These are phyloP conservation scores for Colletotrichum cuscutae DNA, from an alignment of 2,329 filamentous ascomycete species.

Conservation along the genomic window DNA sequence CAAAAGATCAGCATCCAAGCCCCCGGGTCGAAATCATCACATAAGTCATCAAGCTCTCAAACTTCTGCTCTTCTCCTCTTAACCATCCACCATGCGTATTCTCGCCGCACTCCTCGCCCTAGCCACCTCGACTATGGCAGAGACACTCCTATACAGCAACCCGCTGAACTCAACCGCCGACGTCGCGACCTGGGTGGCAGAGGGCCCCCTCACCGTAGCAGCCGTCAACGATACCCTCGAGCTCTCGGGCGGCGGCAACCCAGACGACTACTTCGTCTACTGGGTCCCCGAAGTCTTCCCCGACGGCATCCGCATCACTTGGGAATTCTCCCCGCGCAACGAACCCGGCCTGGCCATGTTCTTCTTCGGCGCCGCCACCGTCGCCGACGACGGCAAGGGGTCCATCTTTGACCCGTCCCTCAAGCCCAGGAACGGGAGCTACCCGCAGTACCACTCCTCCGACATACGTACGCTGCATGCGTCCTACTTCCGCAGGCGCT, in stretches of 20 bases:
- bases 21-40: not conserved
- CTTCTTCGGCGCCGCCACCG: constrained; percentile 45
- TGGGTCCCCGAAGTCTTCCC: constrained; percentile 46
- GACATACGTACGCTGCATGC: constrained; percentile 38
- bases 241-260: constrained; percentile 40
- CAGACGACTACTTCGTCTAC: constrained; percentile 45
- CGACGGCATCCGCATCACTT: constrained; percentile 44
- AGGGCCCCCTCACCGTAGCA: constrained; percentile 41
- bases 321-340: constrained; percentile 44
- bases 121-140: constrained; percentile 30
- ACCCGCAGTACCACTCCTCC: constrained; percentile 38
- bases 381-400: constrained; percentile 37
- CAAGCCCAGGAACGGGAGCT: constrained; percentile 39
- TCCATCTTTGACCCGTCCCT: constrained; percentile 42
- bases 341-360: constrained; percentile 47
- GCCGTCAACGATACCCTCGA: constrained; percentile 42
- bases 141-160: constrained; percentile 44
- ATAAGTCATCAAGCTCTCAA: not conserved
- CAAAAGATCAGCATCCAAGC: too few relatives aligned
- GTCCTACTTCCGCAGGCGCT: constrained; percentile 38
- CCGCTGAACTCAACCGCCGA: constrained; percentile 41
- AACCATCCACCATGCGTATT: not conserved
- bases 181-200: constrained; percentile 42
- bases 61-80: not conserved
- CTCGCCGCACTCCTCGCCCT: not conserved